phyloP scores from a whole-genome alignment of 805 yeast genomes.

The Pichia thaimueangensis region DNA sequence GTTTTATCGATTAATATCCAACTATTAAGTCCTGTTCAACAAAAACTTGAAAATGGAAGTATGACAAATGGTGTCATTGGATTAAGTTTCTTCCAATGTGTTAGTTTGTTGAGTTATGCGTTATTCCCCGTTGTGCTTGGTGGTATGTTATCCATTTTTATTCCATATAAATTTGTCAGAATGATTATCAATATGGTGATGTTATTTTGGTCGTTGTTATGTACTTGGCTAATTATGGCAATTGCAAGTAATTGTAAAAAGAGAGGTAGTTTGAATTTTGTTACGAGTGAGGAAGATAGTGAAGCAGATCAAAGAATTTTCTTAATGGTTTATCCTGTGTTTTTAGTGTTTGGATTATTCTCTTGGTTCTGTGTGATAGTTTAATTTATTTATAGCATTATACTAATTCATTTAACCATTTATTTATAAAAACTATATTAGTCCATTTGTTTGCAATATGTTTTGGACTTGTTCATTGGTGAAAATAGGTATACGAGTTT shows the following conservation, averaged over 20 bases:
- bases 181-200: conserved; percentile 35
- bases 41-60: conserved; percentile 23
- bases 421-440: no score
- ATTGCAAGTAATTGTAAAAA: conserved; percentile 34
- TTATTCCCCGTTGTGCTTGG: conserved; percentile 50
- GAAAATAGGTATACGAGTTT: no score
- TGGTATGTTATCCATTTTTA: conserved; percentile 37
- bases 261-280: conserved; percentile 11
- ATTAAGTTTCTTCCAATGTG: conserved; percentile 48
- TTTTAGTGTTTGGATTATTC: conserved; percentile 44
- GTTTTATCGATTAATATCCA: conserved; percentile 48
- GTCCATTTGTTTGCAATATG: no score
- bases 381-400: no score
- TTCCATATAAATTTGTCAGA: conserved; percentile 39
- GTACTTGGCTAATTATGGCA: conserved; percentile 45
- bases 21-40: conserved; percentile 43
- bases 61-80: conserved; percentile 30
- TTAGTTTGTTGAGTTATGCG: conserved; percentile 50
- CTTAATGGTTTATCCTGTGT: conserved; percentile 49
- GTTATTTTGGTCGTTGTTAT: conserved; percentile 46
- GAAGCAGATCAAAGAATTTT: conserved; percentile 49
- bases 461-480: no score
- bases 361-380: conserved; percentile 51
- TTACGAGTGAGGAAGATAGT: conserved; percentile 25
- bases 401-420: no score